Evolutionary conservation across 345 rosid species (phyloP).

Genomic region (Hevea brasiliensis): DNA sequence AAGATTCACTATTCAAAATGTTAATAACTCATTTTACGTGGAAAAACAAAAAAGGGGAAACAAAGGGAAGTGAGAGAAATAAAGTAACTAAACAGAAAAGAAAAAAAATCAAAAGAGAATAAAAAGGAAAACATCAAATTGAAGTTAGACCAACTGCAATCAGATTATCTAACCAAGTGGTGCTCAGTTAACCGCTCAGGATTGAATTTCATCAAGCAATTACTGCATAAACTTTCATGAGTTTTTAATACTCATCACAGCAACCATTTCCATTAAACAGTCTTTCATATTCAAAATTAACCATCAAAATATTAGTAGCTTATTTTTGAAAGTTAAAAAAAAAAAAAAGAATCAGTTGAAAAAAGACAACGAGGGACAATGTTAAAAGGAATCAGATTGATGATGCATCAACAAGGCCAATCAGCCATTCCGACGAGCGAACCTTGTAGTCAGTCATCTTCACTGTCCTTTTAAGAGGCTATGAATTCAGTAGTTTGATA

Average conservation of each 20-base stretch:
- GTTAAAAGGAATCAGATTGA: constrained; percentile 11
- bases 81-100: neutral
- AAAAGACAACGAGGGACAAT: neutral
- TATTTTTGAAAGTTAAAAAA: neutral
- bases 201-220: constrained; percentile 25
- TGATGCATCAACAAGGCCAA: constrained; percentile 17
- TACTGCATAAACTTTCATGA: constrained; percentile 13
- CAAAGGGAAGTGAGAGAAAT: neutral
- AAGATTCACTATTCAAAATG: neutral
- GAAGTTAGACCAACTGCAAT: neutral
- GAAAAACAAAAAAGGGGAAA: neutral
- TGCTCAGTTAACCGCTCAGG: constrained; percentile 35
- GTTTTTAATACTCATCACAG: constrained; percentile 27
- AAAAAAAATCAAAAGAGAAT: neutral
- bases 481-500: neutral
- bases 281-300: neutral
- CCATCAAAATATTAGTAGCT: neutral
- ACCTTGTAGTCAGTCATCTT: constrained; percentile 16
- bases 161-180: neutral
- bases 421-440: constrained; percentile 25
- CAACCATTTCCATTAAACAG: constrained; percentile 15
- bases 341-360: neutral
- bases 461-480: constrained; percentile 10
- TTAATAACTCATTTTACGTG: too few relatives aligned
- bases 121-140: neutral